Percentiles rank a stretch among this genome's conserved stretches.
These are phyloP conservation scores for Endotrypanum monterogeii DNA, from an alignment of 208 protist species.

Conservation along the genomic window DNA sequence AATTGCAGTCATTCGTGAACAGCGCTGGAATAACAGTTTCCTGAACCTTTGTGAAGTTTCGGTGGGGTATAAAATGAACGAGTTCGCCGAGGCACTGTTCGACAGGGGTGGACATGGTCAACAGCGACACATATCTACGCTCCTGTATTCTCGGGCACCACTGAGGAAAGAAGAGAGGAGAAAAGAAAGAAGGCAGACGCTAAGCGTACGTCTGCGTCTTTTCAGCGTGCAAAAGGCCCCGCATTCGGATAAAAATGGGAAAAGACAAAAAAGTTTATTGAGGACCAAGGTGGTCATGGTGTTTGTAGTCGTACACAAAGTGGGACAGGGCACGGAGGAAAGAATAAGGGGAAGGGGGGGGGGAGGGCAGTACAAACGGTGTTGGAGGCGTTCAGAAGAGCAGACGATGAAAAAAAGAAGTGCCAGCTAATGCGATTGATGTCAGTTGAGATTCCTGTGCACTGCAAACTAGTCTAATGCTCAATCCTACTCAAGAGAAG, in stretches of 20 bases:
- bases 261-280: background rate
- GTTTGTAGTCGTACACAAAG: too few species aligned
- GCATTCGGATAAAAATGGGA: background rate
- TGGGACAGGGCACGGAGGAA: too few species aligned
- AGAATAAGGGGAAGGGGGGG: too few species aligned
- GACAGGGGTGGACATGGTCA: background rate
- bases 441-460: too few species aligned
- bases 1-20: conserved; percentile 50
- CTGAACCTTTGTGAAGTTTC: conserved; percentile 73
- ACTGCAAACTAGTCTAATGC: too few species aligned
- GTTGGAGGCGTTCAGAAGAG: too few species aligned
- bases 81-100: conserved; percentile 47
- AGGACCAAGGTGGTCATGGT: too few species aligned
- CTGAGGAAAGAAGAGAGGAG: background rate
- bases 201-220: background rate
- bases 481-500: too few species aligned
- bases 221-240: too few species aligned
- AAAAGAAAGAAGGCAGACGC: background rate
- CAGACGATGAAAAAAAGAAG: too few species aligned
- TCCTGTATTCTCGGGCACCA: background rate
- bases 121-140: background rate
- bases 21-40: conserved; percentile 64
- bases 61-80: conserved; percentile 48
- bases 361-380: too few species aligned
- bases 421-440: too few species aligned